Evolutionary conservation across 768 basidiomycete genomes (phyloP), one percentile per base, ranked within the genome.

Genomic region (Kwoniella sp.): DNA sequence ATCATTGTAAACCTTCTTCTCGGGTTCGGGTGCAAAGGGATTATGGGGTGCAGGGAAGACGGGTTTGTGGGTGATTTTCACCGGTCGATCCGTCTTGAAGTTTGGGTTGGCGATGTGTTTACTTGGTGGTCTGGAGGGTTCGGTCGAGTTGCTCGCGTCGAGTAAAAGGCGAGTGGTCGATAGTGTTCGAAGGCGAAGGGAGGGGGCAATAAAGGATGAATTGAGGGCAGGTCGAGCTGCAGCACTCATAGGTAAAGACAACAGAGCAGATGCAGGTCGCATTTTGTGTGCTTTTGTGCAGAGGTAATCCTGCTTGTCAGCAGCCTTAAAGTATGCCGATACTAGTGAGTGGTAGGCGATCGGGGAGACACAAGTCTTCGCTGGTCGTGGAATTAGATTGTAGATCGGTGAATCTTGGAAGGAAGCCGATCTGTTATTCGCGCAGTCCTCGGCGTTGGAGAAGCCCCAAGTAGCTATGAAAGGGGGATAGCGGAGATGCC

Each of bases 21-120:
- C 33, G 4, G 67, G 59, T 9, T 65, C 27, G 0, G 65, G 72
- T 21, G 67, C 62, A 65, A 79, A 79, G 2, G 77, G 77, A 63
- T 79, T 70, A 27, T 67, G 67, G 1, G 77, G 72, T 1, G 75
- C 69, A 5, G 77, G 77, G 58, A 72, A 79, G 51, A 70, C 61
- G 21, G 77, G 73, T n/a, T 65, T 60, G 21, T 65, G 65, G n/a
- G 63, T 56, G 7, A 64, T 24, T 49, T 58, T 56, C 13, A 64
- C 62, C 13, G 62, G 62, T 64, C 62, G 55, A 44, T 64, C 55
- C 3, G 62, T 64, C 13, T 52, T 22, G 52, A 58, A 55, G 36
- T 59, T 58, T 13, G 63, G 56, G 25, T 64, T 64, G 40, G 57
- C 53, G 13, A 64, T 44, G 52, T 49, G 44, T 53, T 64, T 64